phyloP scores from a whole-genome alignment of 129 eudicot genomes.

The Calendula officinalis region DNA sequence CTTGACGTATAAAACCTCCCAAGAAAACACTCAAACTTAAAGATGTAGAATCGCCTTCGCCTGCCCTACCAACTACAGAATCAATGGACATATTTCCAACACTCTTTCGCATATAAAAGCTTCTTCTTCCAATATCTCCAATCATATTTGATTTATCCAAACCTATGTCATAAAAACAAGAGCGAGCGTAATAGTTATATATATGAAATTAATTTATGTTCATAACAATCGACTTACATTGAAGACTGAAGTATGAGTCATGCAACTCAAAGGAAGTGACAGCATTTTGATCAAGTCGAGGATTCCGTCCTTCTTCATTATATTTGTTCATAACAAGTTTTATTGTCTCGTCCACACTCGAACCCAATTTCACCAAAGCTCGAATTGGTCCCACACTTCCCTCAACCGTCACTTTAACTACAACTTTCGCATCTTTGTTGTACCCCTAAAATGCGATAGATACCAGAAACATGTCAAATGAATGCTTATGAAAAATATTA shows the following conservation, averaged over 20 bases:
- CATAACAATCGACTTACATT: constrained; percentile 36
- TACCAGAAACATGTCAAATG: constrained; percentile 13
- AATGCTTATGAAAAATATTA: background rate
- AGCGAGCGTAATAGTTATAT: background rate
- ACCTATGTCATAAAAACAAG: constrained; percentile 38
- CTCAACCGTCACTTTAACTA: constrained; percentile 71
- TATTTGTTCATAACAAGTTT: constrained; percentile 59
- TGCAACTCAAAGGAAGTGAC: constrained; percentile 57
- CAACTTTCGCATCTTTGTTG: constrained; percentile 65
- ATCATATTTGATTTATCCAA: constrained; percentile 57
- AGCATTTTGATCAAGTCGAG: constrained; percentile 47
- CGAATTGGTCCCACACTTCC: constrained; percentile 84
- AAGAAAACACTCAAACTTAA: constrained; percentile 22
- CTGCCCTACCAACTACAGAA: constrained; percentile 18
- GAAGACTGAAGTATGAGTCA: constrained; percentile 65
- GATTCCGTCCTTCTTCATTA: constrained; percentile 62
- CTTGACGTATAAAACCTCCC: constrained; percentile 22
- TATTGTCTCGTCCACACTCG: constrained; percentile 74
- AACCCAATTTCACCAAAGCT: constrained; percentile 70
- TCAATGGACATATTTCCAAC: constrained; percentile 1
- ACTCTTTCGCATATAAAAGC: constrained; percentile 71
- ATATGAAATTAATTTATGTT: background rate
- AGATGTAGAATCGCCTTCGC: constrained; percentile 8
- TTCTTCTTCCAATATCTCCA: constrained; percentile 76
- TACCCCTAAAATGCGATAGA: constrained; percentile 57